A percentile compares a stretch with the other conserved stretches of the same genome.
phyloP scores from a whole-genome alignment of 73 alveolate species.

The Tetrahymena malaccensis region DNA sequence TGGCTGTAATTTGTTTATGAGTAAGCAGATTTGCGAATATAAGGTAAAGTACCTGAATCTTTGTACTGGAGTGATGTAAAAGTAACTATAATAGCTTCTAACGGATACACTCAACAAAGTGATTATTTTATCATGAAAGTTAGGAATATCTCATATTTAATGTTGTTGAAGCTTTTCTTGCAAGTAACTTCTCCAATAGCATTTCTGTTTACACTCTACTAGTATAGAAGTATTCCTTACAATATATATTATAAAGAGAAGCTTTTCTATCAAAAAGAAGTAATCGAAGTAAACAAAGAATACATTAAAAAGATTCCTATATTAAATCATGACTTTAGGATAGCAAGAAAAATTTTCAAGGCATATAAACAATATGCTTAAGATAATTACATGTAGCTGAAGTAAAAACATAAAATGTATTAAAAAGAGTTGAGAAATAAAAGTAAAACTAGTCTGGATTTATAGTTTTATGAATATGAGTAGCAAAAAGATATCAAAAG shows the following conservation, averaged over 20 bases:
- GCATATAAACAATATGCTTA: background rate
- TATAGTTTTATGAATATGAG: no score
- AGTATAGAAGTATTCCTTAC: background rate
- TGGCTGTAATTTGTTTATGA: background rate
- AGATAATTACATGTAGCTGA: background rate
- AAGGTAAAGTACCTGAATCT: background rate
- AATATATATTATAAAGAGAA: background rate
- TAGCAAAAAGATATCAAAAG: no score
- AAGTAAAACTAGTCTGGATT: background rate
- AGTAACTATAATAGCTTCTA: background rate
- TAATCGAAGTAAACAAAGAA: background rate
- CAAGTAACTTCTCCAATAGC: background rate
- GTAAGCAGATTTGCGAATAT: background rate
- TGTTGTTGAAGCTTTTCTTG: background rate
- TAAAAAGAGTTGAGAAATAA: background rate
- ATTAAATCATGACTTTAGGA: background rate
- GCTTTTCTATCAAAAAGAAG: background rate
- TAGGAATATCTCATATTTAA: background rate
- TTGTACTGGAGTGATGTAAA: background rate
- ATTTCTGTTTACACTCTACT: background rate
- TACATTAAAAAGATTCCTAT: background rate
- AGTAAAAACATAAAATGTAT: background rate
- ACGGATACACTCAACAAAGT: background rate
- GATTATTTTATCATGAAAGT: background rate
- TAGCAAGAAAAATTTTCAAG: background rate